Percentiles rank a stretch among this genome's conserved stretches.
Evolutionary conservation across 2,329 filamentous ascomycete species (phyloP).

Genomic region (Sphaceloma murrayae): DNA sequence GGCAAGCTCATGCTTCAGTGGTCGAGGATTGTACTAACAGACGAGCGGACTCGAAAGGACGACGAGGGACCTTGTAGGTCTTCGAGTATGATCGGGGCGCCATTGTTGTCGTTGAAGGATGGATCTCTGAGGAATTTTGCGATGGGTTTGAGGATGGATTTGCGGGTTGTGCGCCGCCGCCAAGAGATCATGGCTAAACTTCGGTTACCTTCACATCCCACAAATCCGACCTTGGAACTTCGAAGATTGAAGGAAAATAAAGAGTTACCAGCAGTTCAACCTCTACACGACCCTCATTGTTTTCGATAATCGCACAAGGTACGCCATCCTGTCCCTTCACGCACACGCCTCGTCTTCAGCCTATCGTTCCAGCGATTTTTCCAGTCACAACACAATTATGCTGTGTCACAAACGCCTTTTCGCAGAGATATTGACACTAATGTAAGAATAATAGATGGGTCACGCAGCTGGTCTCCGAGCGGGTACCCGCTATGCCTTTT

Average conservation of each 20-base stretch:
- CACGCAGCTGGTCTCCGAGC: constrained; percentile 41
- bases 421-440: constrained; percentile 10
- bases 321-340: not conserved
- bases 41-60: constrained; percentile 99
- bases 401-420: no score
- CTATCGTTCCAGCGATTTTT: not conserved
- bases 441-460: constrained; percentile 35
- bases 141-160: constrained; percentile 14
- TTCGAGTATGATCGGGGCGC: constrained; percentile 74
- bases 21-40: constrained; percentile 87
- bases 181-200: no score
- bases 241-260: not conserved
- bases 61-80: constrained; percentile 97
- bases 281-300: constrained; percentile 9
- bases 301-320: constrained; percentile 15
- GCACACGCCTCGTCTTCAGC: not conserved
- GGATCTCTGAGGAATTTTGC: not conserved
- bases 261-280: constrained; percentile 6
- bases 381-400: not conserved
- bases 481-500: constrained; percentile 57
- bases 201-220: no score
- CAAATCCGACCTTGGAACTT: constrained; percentile 11
- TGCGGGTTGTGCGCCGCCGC: no score
- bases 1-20: constrained; percentile 96
- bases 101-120: constrained; percentile 33